A percentile compares a stretch with the other conserved stretches of the same genome.
phyloP scores from a whole-genome alignment of 2,329 filamentous ascomycete species.

The Trichoderma sp. region DNA sequence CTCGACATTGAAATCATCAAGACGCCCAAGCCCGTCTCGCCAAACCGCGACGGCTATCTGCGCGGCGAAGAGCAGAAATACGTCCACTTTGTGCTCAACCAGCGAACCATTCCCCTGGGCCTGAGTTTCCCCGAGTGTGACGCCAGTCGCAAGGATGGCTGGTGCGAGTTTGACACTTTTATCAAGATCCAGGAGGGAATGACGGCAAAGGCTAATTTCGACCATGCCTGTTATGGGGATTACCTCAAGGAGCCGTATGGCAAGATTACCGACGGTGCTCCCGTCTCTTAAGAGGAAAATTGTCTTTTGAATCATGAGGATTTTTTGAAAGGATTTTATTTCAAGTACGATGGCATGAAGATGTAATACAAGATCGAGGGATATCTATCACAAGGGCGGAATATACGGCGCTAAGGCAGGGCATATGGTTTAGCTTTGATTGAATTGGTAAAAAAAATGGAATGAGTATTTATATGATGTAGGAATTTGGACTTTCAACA shows the following conservation, averaged over 20 bases:
- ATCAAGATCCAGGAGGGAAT: slow-evolving; percentile 62
- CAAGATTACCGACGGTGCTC: slow-evolving; percentile 43
- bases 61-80: slow-evolving; percentile 63
- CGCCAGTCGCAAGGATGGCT: slow-evolving; percentile 65
- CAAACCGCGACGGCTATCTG: slow-evolving; percentile 56
- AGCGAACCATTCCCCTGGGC: slow-evolving; percentile 70
- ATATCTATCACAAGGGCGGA: background rate
- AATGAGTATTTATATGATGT: too few species aligned
- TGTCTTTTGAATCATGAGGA: background rate
- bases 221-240: slow-evolving; percentile 67
- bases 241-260: slow-evolving; percentile 42
- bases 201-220: slow-evolving; percentile 60
- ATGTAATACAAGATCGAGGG: background rate
- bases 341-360: background rate
- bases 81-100: slow-evolving; percentile 73
- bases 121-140: slow-evolving; percentile 67
- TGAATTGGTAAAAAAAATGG: too few species aligned
- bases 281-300: slow-evolving; percentile 28
- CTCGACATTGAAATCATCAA: slow-evolving; percentile 75
- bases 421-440: background rate
- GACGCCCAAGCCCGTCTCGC: slow-evolving; percentile 62
- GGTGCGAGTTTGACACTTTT: slow-evolving; percentile 74
- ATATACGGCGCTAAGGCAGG: background rate
- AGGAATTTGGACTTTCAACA: too few species aligned
- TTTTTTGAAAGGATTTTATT: background rate